Evolutionary conservation across 2,329 filamentous ascomycete species (phyloP).

Genomic region (Fusarium marasasianum): DNA sequence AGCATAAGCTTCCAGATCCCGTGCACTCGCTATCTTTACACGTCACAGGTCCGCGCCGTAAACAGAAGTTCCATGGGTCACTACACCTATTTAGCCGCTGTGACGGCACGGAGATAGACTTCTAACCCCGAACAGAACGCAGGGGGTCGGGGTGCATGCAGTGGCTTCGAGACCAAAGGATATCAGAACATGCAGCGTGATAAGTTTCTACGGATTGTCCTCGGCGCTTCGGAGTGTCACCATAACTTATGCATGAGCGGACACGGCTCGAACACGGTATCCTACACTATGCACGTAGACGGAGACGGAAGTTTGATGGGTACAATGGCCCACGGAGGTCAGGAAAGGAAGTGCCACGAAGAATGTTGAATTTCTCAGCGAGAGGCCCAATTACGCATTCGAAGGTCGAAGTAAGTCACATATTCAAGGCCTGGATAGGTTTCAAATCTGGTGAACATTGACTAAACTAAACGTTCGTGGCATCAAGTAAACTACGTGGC

Average conservation of each 20-base stretch:
- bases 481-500: rapidly evolving
- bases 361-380: rapidly evolving
- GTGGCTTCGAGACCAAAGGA: not conserved
- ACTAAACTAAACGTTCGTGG: rapidly evolving
- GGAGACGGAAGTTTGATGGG: rapidly evolving
- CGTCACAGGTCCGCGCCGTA: rapidly evolving
- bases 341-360: rapidly evolving
- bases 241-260: not conserved
- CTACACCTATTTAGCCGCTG: rapidly evolving
- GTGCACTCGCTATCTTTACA: not conserved
- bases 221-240: rapidly evolving
- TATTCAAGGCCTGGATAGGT: rapidly evolving
- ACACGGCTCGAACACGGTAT: rapidly evolving
- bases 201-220: rapidly evolving
- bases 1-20: not conserved
- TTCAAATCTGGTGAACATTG: not conserved
- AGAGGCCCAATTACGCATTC: rapidly evolving
- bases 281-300: rapidly evolving
- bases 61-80: not conserved
- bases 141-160: not conserved
- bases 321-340: rapidly evolving
- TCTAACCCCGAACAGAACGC: not conserved
- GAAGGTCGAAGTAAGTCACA: rapidly evolving
- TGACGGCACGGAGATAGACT: no score
- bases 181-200: not conserved